These are phyloP conservation scores for Cryptosporidium xiaoi DNA, from an alignment of 169 alveolate genomes.

Conservation along the genomic window DNA sequence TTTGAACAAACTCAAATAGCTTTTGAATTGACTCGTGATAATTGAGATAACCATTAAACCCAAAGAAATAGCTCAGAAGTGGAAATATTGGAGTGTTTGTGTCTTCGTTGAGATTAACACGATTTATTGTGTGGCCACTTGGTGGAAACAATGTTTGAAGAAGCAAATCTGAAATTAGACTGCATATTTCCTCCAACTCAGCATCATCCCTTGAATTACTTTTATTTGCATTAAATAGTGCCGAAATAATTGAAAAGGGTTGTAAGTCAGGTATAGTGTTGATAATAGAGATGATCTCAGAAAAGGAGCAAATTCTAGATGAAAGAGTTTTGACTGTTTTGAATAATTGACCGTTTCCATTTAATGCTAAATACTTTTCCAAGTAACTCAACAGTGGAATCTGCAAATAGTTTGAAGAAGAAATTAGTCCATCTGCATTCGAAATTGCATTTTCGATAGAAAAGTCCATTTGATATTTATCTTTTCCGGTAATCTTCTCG, in stretches of 20 bases:
- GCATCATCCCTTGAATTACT: not conserved
- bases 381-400: conserved; percentile 26
- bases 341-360: not conserved
- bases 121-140: conserved; percentile 11
- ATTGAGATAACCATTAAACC: not conserved
- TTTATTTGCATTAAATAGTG: conserved; percentile 8
- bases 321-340: conserved; percentile 2
- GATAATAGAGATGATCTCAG: conserved; percentile 26
- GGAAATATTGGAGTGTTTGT: not conserved
- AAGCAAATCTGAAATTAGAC: conserved; percentile 36
- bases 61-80: conserved; percentile 23
- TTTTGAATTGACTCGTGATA: conserved; percentile 22
- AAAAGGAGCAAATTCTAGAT: not conserved
- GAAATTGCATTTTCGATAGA: conserved; percentile 39
- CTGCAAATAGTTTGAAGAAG: conserved; percentile 9
- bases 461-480: conserved; percentile 13
- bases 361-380: not conserved
- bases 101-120: not conserved
- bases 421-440: conserved; percentile 7
- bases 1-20: conserved; percentile 35
- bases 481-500: not conserved
- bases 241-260: conserved; percentile 19
- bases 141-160: conserved; percentile 69
- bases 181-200: conserved; percentile 24
- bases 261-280: not conserved